Evolutionary conservation across 2,329 filamentous ascomycete genomes (phyloP).

Genomic region (Davidsoniella neocaledoniae): DNA sequence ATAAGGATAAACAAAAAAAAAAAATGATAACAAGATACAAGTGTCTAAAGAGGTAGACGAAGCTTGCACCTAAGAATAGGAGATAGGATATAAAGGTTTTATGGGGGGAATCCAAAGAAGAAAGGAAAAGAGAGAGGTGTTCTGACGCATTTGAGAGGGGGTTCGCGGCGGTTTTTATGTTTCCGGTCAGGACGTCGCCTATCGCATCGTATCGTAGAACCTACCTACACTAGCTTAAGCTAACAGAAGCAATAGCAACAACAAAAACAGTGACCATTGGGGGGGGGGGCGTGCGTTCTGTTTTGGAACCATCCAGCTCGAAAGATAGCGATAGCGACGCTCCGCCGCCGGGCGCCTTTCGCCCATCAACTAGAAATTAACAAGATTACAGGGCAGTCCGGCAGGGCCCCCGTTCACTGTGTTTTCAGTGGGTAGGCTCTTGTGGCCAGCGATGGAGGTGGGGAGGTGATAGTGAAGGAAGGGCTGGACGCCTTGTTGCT

Average conservation of each 20-base stretch:
- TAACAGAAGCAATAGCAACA: too few species aligned
- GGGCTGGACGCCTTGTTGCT: slow-evolving; percentile 1
- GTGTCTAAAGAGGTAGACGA: background rate
- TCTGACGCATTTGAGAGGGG: background rate
- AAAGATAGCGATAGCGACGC: slow-evolving; percentile 4
- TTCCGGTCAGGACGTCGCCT: background rate
- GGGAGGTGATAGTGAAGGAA: slow-evolving; percentile 1
- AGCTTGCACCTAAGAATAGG: slow-evolving; percentile 4
- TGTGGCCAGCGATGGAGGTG: background rate
- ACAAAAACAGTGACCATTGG: too few species aligned
- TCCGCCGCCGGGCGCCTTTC: slow-evolving; percentile 3
- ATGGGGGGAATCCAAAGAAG: slow-evolving; percentile 10
- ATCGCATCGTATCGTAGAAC: background rate
- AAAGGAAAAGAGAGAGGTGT: slow-evolving; percentile 4
- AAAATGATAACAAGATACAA: slow-evolving; percentile 1
- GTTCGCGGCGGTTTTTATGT: slow-evolving; percentile 10
- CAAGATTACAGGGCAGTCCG: too few species aligned
- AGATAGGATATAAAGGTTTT: slow-evolving; percentile 2
- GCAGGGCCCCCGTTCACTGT: too few species aligned
- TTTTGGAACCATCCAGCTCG: background rate
- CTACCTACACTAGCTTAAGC: background rate
- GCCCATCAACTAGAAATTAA: too few species aligned
- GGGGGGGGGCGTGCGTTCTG: background rate
- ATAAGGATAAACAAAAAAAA: slow-evolving; percentile 6
- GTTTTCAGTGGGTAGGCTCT: background rate